Conservation (phyloP, 352 stramenopile genomes). For the Phytophthora boehmeriae region DNA sequence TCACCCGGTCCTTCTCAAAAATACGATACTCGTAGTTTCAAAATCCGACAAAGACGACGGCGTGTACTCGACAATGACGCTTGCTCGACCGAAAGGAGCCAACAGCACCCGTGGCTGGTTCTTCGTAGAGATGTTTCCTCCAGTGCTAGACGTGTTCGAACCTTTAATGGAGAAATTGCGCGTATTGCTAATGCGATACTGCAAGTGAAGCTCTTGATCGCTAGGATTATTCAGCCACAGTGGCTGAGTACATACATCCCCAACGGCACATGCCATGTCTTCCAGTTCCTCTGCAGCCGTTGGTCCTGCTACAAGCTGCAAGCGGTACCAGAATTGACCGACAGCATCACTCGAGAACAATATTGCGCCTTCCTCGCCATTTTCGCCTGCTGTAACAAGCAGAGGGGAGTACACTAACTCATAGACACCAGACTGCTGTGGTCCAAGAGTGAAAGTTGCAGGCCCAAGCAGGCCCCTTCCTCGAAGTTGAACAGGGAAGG, state of each 20-base stretch:
- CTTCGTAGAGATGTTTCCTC: slow-evolving; percentile 5
- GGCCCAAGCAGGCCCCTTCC: slow-evolving; percentile 89
- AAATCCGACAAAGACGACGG: slow-evolving; percentile 89
- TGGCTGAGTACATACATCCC: slow-evolving; percentile 70
- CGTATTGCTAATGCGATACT: slow-evolving; percentile 73
- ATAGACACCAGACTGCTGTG: slow-evolving; percentile 81
- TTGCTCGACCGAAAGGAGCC: slow-evolving; percentile 68
- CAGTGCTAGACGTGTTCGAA: slow-evolving; percentile 5
- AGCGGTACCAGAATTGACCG: slow-evolving; percentile 94
- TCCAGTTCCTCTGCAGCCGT: slow-evolving; percentile 57
- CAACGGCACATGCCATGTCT: slow-evolving; percentile 86
- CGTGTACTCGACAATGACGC: slow-evolving; percentile 87
- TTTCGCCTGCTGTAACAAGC: slow-evolving; percentile 37
- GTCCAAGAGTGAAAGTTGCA: slow-evolving; percentile 67
- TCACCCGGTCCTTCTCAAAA: slow-evolving; percentile 79
- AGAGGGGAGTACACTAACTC: slow-evolving; percentile 93
- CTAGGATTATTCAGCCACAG: slow-evolving; percentile 93
- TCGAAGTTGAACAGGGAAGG: slow-evolving; percentile 86
- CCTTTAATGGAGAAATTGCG: slow-evolving; percentile 91
- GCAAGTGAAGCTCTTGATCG: slow-evolving; percentile 73
- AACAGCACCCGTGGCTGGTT: slow-evolving; percentile 42
- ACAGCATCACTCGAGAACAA: slow-evolving; percentile 91
- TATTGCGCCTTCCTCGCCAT: slow-evolving; percentile 76
- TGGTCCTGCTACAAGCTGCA: slow-evolving; percentile 76
- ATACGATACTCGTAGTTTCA: slow-evolving; percentile 71